Evolutionary conservation across 805 yeast genomes (phyloP).

Genomic region (Candida alai): DNA sequence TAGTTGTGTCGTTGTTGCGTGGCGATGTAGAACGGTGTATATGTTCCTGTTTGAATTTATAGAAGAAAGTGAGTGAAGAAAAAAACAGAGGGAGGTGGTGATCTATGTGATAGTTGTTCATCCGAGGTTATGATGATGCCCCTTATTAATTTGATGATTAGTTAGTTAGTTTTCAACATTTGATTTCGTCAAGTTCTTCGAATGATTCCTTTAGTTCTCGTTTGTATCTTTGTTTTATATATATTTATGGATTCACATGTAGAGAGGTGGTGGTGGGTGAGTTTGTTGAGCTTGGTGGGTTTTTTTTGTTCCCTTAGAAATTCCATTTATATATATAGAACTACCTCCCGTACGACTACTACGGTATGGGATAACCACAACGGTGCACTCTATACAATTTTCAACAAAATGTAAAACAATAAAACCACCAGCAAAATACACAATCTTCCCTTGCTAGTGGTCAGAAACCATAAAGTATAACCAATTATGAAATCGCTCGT

Average conservation of each 20-base stretch:
- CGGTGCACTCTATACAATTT: no score
- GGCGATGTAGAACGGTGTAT: no score
- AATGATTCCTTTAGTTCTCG: slow-evolving; percentile 4
- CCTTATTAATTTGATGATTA: no score
- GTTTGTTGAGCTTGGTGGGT: background rate
- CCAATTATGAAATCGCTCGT: slow-evolving; percentile 30
- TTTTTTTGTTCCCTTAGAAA: background rate
- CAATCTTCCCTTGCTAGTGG: slow-evolving; percentile 33
- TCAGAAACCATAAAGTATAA: slow-evolving; percentile 30
- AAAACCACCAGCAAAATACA: no score
- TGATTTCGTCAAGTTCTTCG: slow-evolving; percentile 3
- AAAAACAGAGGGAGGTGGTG: no score
- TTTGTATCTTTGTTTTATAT: slow-evolving; percentile 3
- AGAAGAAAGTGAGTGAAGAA: no score
- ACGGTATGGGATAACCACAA: no score
- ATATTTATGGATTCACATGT: no score
- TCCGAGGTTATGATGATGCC: no score
- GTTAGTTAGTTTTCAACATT: background rate
- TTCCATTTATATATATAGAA: background rate
- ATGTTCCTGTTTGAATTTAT: no score
- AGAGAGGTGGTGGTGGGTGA: background rate
- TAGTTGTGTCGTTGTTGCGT: background rate
- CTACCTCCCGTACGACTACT: background rate
- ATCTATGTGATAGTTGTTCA: no score
- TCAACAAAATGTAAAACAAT: no score